A percentile compares a stretch with the other conserved stretches of the same genome.
These are phyloP conservation scores for Tricladium varicosporioides DNA, from an alignment of 2,329 filamentous ascomycete genomes.

Conservation along the genomic window DNA sequence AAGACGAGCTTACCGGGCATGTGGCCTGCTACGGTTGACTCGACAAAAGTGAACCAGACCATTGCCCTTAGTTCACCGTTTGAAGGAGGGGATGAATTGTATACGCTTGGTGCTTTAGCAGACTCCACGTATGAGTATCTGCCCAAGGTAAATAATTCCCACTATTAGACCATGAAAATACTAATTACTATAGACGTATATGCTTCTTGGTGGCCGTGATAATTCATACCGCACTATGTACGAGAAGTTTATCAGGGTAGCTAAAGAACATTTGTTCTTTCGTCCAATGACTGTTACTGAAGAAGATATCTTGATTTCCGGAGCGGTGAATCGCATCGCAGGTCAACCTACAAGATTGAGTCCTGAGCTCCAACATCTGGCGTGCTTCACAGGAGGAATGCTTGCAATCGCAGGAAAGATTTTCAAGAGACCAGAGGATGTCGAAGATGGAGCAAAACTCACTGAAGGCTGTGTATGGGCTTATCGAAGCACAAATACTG, in stretches of 20 bases:
- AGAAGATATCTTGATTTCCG: conserved; percentile 47
- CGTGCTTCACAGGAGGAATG: conserved; percentile 72
- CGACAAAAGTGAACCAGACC: conserved; percentile 37
- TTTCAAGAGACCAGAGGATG: conserved; percentile 51
- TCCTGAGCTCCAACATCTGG: conserved; percentile 58
- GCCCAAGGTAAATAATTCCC: conserved; percentile 58
- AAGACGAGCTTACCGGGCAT: conserved; percentile 58
- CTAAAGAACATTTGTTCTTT: conserved; percentile 45
- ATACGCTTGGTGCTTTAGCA: conserved; percentile 54
- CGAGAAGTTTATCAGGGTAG: conserved; percentile 43
- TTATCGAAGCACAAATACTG: conserved; percentile 55
- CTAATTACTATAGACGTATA: conserved; percentile 33
- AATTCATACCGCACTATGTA: conserved; percentile 39
- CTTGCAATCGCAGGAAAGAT: conserved; percentile 66
- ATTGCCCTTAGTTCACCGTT: conserved; percentile 41
- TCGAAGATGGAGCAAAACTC: conserved; percentile 55
- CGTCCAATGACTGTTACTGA: conserved; percentile 41
- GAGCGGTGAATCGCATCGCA: conserved; percentile 45
- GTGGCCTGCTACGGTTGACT: conserved; percentile 57
- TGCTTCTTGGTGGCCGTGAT: conserved; percentile 29
- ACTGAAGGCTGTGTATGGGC: conserved; percentile 64
- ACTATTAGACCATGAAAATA: conserved; percentile 44
- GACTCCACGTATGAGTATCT: conserved; percentile 66
- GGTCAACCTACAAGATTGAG: conserved; percentile 39
- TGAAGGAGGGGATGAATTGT: conserved; percentile 53